phyloP scores from a whole-genome alignment of 768 basidiomycete species.

The Panus rudis region DNA sequence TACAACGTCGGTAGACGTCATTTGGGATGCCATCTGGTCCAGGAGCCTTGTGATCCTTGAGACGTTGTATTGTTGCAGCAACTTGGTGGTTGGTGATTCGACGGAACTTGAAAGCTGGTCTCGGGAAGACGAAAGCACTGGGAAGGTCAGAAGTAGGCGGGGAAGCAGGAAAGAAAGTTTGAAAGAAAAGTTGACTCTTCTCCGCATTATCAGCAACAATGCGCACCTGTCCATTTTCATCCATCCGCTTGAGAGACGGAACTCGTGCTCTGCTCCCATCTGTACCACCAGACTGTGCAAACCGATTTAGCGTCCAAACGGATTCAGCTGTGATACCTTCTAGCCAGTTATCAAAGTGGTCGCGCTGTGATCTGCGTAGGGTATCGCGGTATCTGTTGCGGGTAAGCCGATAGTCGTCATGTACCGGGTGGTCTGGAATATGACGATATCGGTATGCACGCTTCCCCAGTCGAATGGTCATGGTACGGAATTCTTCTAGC shows the following conservation, averaged over 20 bases:
- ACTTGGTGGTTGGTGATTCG: constrained; percentile 7
- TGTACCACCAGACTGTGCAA: not conserved
- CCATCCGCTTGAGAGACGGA: not conserved
- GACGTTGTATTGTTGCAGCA: no score
- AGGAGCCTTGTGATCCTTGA: constrained; percentile 17
- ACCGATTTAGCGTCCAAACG: not conserved
- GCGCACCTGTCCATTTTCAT: no score
- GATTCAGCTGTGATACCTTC: not conserved
- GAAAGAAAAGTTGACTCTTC: constrained; percentile 14
- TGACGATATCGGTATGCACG: not conserved
- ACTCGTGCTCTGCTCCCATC: not conserved
- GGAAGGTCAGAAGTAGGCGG: constrained; percentile 1
- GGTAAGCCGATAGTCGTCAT: not conserved
- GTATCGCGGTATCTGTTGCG: not conserved
- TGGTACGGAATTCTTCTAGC: not conserved
- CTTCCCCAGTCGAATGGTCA: not conserved
- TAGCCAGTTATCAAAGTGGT: not conserved
- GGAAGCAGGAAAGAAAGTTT: constrained; percentile 20
- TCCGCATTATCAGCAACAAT: no score
- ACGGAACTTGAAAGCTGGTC: constrained; percentile 1
- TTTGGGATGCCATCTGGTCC: constrained; percentile 20
- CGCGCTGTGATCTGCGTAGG: not conserved
- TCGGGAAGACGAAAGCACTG: not conserved
- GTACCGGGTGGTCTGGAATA: not conserved
- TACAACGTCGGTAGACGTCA: constrained; percentile 9